These are phyloP conservation scores for Amylocarpus encephaloides DNA, from an alignment of 2,329 filamentous ascomycete species.

Conservation along the genomic window DNA sequence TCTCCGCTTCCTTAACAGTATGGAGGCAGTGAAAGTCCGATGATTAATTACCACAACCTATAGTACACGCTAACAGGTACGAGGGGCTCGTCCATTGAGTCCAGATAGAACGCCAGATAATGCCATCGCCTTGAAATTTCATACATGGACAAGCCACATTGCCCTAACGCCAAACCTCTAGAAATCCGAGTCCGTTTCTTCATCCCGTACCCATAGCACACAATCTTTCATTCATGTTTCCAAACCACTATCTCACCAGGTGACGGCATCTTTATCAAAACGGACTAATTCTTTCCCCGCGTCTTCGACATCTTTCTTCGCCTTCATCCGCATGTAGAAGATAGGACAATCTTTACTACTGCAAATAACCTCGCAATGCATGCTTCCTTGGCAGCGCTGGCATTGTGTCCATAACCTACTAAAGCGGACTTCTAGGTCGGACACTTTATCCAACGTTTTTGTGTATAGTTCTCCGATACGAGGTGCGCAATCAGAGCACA, in stretches of 20 bases:
- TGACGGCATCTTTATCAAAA: slow-evolving; percentile 80
- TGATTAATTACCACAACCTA: no score
- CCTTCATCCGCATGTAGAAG: slow-evolving; percentile 99
- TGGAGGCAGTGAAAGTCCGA: no score
- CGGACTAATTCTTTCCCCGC: slow-evolving; percentile 80
- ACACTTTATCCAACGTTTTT: slow-evolving; percentile 79
- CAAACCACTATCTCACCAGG: slow-evolving; percentile 33
- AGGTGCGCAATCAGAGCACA: slow-evolving; percentile 79
- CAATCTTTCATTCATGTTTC: not conserved
- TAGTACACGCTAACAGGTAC: no score
- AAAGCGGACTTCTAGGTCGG: slow-evolving; percentile 89
- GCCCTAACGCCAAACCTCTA: no score
- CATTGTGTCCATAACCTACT: slow-evolving; percentile 95
- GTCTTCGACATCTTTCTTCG: slow-evolving; percentile 97
- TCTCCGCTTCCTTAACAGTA: no score
- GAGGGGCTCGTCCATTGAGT: no score
- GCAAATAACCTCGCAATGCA: slow-evolving; percentile 98
- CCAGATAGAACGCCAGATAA: no score
- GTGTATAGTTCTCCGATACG: slow-evolving; percentile 90
- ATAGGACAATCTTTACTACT: slow-evolving; percentile 95
- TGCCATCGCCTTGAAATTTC: no score
- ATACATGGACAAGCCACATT: no score
- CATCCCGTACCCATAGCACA: no score
- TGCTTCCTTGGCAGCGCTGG: slow-evolving; percentile 92
- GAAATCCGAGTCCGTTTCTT: no score